Base-by-base conservation (phyloP, 2,329 filamentous ascomycete species). In the Aspergillaceae sp. region DNA sequence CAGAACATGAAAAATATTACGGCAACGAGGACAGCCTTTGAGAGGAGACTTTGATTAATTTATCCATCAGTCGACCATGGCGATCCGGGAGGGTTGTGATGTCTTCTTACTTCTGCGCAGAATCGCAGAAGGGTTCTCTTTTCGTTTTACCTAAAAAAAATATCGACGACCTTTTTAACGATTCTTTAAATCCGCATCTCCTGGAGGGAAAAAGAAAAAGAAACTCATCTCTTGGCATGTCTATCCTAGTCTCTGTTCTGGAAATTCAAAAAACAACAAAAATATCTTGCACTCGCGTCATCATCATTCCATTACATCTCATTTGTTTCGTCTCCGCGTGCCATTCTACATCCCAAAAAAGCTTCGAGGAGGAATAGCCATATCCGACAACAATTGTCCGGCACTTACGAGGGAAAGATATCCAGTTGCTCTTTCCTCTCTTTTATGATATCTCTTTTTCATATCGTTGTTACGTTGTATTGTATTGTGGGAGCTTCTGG, bases 381-480 rank as follows among this genome's bases (percentile, higher is more conserved):
- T 64, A 61, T 60, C 66, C 67, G 36, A 38, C 63, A 66, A 65
- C 75, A 71, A 76, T 76, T 80, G 80, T 77, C 77, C 72, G 76
- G 84, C 82, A 84, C 89, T 96, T 78, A 96, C 86, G 90, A 96
- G 89, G 91, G 91, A 97, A 97, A 97, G 91, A 97, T 89, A 95
- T 84, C 88, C 66, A 65, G 65, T 61, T 62, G 72, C 68, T 66
- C 67, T 70, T 59, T 58, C 19, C 34, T 36, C 34, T 36, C n/a
- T 26, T 38, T 19, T 38, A 9, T 38, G 11, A 26, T 38, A 8
- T 38, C 26, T 38, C 26, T 38, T 38, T 3, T 26, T 38, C 19
- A 19, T 19, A 19, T 19, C 19, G 2, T 19, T 19, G 19, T 19
- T 19, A 19, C 19, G 19, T 19, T 19, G 19, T 19, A 19, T 19